These are phyloP conservation scores for Wickerhamomyces ciferrii DNA, from an alignment of 805 yeast genomes.

Conservation along the genomic window DNA sequence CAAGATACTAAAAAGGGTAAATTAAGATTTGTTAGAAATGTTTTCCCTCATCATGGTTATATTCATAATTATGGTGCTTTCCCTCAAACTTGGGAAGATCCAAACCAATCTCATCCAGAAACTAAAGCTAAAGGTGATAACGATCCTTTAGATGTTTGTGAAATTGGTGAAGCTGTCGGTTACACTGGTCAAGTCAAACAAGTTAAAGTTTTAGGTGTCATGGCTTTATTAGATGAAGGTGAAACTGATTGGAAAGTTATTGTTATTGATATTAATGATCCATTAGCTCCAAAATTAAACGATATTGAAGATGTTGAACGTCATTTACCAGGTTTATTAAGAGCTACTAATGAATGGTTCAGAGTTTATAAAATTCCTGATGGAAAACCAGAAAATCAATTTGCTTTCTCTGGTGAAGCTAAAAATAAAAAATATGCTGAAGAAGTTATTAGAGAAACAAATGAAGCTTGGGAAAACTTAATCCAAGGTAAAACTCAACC, in stretches of 20 bases:
- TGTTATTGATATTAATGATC: constrained; percentile 78
- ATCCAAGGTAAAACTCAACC: constrained; percentile 58
- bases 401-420: constrained; percentile 95
- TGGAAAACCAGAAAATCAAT: constrained; percentile 94
- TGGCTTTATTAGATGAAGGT: constrained; percentile 93
- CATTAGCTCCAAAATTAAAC: constrained; percentile 78
- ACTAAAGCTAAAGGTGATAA: constrained; percentile 73
- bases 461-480: constrained; percentile 78
- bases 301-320: constrained; percentile 89
- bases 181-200: constrained; percentile 72
- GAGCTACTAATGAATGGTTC: constrained; percentile 97
- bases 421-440: constrained; percentile 83
- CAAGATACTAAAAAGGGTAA: constrained; percentile 98
- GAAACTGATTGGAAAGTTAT: constrained; percentile 91
- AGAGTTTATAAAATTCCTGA: constrained; percentile 97
- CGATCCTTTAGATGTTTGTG: constrained; percentile 84
- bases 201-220: constrained; percentile 89
- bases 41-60: constrained; percentile 98
- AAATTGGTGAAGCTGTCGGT: constrained; percentile 65
- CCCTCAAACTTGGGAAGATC: constrained; percentile 62
- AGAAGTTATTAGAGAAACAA: constrained; percentile 76
- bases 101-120: constrained; percentile 57
- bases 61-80: constrained; percentile 98
- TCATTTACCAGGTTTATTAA: constrained; percentile 86
- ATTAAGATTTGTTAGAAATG: constrained; percentile 91